phyloP scores from a whole-genome alignment of 2,329 filamentous ascomycete genomes.

The Curvularia hawaiiensis region DNA sequence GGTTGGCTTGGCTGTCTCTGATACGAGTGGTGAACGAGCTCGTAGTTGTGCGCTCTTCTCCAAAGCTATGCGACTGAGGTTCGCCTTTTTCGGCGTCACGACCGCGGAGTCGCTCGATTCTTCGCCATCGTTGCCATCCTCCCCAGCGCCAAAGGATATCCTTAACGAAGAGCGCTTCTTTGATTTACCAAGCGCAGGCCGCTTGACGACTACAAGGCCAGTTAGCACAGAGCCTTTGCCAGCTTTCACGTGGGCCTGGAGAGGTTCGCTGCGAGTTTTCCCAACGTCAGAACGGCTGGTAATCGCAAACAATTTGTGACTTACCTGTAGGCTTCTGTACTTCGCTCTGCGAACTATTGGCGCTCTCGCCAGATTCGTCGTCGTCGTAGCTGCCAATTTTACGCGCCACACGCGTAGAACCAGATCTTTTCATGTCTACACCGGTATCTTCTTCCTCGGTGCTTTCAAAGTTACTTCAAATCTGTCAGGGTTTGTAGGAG shows the following conservation, averaged over 20 bases:
- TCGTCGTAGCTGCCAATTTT: slow-evolving; percentile 77
- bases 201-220: slow-evolving; percentile 56
- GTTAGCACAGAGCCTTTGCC: slow-evolving; percentile 51
- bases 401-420: slow-evolving; percentile 70
- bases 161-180: slow-evolving; percentile 77
- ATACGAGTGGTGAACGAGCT: slow-evolving; percentile 53
- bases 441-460: not conserved
- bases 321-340: slow-evolving; percentile 49
- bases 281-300: slow-evolving; percentile 32
- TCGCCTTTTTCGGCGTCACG: slow-evolving; percentile 66
- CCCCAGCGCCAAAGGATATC: slow-evolving; percentile 74
- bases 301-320: slow-evolving; percentile 31
- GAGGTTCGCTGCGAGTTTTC: slow-evolving; percentile 15
- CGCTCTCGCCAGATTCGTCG: slow-evolving; percentile 36
- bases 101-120: slow-evolving; percentile 57
- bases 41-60: slow-evolving; percentile 71
- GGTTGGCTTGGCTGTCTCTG: slow-evolving; percentile 55
- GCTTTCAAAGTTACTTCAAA: not conserved
- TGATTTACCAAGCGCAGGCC: slow-evolving; percentile 56
- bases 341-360: slow-evolving; percentile 38
- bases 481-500: not conserved
- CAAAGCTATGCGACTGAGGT: slow-evolving; percentile 66
- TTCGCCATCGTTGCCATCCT: slow-evolving; percentile 58
- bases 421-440: slow-evolving; percentile 60
- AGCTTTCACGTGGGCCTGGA: slow-evolving; percentile 15